Conservation (phyloP, 169 alveolate genomes). For the Babesia divergens region DNA sequence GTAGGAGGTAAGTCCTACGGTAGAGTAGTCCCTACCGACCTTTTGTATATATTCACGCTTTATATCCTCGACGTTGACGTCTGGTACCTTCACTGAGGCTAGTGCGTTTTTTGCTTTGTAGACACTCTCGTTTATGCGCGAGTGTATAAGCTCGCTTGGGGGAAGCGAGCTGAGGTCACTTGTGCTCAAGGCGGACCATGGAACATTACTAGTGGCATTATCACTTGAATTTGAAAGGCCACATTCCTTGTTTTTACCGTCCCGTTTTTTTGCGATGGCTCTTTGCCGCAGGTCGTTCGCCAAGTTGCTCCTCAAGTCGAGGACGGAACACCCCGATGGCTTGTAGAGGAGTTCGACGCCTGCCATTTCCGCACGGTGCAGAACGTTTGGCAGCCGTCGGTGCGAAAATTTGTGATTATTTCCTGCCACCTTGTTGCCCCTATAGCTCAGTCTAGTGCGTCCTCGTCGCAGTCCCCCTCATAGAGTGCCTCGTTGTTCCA, state of each 20-base stretch:
- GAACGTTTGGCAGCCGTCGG: not conserved
- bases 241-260: not conserved
- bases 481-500: conserved; percentile 44
- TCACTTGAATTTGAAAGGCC: not conserved
- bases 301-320: conserved; percentile 33
- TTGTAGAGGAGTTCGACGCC: conserved; percentile 29
- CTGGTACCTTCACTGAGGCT: not conserved
- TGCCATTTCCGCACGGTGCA: conserved; percentile 10
- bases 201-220: not conserved
- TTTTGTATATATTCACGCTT: conserved; percentile 37
- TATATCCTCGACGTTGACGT: conserved; percentile 25
- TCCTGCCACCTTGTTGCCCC: not conserved
- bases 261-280: conserved; percentile 7
- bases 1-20: conserved; percentile 60
- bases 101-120: conserved; percentile 11
- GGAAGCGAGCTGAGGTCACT: not conserved
- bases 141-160: conserved; percentile 3
- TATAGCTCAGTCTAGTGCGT: conserved; percentile 9
- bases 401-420: not conserved
- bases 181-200: not conserved
- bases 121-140: conserved; percentile 25
- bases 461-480: conserved; percentile 29
- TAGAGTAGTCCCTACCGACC: conserved; percentile 50
- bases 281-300: conserved; percentile 27
- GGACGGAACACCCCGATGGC: conserved; percentile 1